Percentiles rank a stretch among this genome's conserved stretches.
Conservation (phyloP, 352 stramenopile genomes). For the Blastocystis sp. region DNA sequence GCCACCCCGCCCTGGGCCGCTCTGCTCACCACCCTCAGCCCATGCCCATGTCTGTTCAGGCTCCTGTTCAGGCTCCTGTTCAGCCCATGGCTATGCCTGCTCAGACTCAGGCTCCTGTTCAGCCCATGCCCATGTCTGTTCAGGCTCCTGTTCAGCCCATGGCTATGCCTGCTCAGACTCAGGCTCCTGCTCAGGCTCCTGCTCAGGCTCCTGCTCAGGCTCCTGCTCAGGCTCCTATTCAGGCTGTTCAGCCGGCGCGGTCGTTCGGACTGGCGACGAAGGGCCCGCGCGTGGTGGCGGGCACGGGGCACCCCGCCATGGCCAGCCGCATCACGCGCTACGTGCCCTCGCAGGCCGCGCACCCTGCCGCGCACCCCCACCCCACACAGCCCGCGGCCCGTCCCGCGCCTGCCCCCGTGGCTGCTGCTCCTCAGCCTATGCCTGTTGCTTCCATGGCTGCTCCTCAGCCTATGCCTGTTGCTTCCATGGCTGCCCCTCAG, state of each 20-base stretch:
- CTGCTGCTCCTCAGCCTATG: not conserved
- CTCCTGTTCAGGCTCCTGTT: not conserved
- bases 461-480: not conserved
- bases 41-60: constrained; percentile 1
- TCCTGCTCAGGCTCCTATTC: not conserved
- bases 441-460: not conserved
- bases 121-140: too few species aligned
- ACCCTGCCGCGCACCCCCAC: too few species aligned
- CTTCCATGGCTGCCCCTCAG: not conserved
- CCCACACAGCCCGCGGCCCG: not conserved
- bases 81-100: not conserved
- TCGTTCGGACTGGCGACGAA: constrained; percentile 54
- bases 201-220: not conserved
- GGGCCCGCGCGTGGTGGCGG: constrained; percentile 52
- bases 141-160: not conserved
- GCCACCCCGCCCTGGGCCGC: constrained; percentile 12
- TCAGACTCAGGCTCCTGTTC: too few species aligned
- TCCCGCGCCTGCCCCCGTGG: not conserved
- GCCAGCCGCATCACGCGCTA: constrained; percentile 1
- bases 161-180: not conserved
- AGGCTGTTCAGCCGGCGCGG: not conserved
- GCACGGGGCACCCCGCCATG: not conserved
- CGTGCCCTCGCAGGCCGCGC: too few species aligned
- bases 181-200: not conserved
- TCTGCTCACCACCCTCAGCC: not conserved